These are phyloP conservation scores for Macrophomina pseudophaseolina DNA, from an alignment of 2,329 filamentous ascomycete species.

Conservation along the genomic window DNA sequence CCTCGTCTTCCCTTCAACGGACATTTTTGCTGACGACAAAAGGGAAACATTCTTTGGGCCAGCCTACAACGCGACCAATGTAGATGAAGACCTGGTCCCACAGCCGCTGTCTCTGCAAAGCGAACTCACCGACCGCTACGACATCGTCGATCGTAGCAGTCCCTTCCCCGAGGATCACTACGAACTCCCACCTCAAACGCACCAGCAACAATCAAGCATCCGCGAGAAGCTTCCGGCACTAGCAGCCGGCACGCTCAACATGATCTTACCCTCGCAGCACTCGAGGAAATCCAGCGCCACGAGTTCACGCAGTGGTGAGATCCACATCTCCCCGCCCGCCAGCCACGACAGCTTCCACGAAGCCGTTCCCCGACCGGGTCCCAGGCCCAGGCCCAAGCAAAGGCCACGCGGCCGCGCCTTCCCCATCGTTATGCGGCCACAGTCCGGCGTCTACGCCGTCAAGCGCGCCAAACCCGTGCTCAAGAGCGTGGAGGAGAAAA, in stretches of 20 bases:
- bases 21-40: slow-evolving; percentile 14
- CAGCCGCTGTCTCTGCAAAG: background rate
- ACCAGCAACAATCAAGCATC: background rate
- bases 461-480: background rate
- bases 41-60: background rate
- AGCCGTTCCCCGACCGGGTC: background rate
- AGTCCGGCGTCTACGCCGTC: slow-evolving; percentile 13
- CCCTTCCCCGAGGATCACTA: slow-evolving; percentile 8
- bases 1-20: slow-evolving; percentile 1
- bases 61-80: background rate
- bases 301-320: slow-evolving; percentile 17
- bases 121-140: background rate
- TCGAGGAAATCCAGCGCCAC: slow-evolving; percentile 3
- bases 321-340: slow-evolving; percentile 15
- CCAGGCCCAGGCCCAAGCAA: background rate
- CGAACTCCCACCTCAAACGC: background rate
- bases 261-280: slow-evolving; percentile 21
- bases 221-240: slow-evolving; percentile 22
- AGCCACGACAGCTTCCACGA: background rate
- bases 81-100: background rate
- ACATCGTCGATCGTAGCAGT: slow-evolving; percentile 1
- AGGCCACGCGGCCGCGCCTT: background rate
- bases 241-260: slow-evolving; percentile 21
- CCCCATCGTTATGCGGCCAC: background rate
- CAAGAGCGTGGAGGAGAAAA: slow-evolving; percentile 4